Evolutionary conservation across 768 basidiomycete species (phyloP), one percentile per base, ranked within the genome.

Genomic region (Lentinula lateritia): DNA sequence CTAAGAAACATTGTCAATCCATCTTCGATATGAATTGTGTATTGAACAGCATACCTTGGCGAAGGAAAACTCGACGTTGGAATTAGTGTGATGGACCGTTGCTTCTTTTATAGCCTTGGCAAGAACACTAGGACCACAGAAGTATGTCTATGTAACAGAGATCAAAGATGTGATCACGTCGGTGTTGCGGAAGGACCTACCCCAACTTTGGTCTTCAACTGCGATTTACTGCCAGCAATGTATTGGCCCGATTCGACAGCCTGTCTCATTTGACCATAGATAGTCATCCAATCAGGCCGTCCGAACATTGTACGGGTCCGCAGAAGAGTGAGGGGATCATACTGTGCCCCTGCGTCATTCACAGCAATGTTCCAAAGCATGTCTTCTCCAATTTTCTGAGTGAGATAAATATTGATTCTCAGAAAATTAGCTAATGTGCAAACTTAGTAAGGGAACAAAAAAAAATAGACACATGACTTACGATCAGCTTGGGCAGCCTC

Each of bases 321-420:
- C 61, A 97, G 86, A 38, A 93, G 83, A 2, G 95, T 96, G 62
- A 98, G 76, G 35, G 94, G 92, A 70, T 95, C 93, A 70, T 91
- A 92, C 56, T 91, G 88, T 6, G 90, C 86, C 60, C 89, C 90
- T 20, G 86, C 87, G 66, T 93, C 89, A 67, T 95, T 94, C 64
- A 96, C 83, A 16, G 90, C 88, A 62, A 95, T 91, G 72, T 95
- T 95, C 89, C 91, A 93, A 46, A 95, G 78, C 89, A 92, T 92
- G 73, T 93, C 87, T 69, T 93, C 86, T 62, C 78, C 78, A 66
- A 95, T 83, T 79, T 90, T 92, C 73, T 92, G 88, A 9, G 93
- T 95, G 63, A 95, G 79, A 73, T 94, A 95, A 66, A 95, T 85
- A 67, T 91, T 91, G 78, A 98, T 95, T 61, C 88, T 90, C 59